phyloP scores from a whole-genome alignment of 768 basidiomycete genomes.

The Peribolospora baueri region DNA sequence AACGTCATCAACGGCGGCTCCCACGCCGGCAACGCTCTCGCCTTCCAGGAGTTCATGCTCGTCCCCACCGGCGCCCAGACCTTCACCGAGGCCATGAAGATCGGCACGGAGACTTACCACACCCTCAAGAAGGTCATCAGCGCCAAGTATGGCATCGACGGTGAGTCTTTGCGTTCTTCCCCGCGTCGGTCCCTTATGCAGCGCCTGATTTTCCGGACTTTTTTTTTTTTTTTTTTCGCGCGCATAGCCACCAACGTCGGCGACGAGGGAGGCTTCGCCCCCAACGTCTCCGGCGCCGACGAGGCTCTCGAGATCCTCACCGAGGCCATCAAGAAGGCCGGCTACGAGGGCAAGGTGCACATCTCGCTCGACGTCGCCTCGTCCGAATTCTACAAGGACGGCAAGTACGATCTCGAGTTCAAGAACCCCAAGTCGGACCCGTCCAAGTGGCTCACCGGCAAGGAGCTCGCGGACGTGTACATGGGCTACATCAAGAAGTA shows the following conservation, averaged over 20 bases:
- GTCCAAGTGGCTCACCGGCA: constrained; percentile 81
- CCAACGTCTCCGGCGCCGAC: constrained; percentile 88
- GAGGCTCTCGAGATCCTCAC: constrained; percentile 82
- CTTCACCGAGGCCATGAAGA: constrained; percentile 96
- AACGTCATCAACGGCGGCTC: constrained; percentile 99
- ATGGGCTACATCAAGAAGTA: constrained; percentile 66
- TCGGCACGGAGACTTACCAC: constrained; percentile 61
- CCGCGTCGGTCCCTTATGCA: neutral
- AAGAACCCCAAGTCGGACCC: constrained; percentile 99
- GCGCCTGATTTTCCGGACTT: neutral
- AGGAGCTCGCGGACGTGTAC: constrained; percentile 82
- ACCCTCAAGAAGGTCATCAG: constrained; percentile 97
- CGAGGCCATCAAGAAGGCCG: constrained; percentile 93
- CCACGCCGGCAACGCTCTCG: constrained; percentile 97
- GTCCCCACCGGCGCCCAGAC: constrained; percentile 72
- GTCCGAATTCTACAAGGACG: constrained; percentile 99
- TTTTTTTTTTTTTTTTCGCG: neutral
- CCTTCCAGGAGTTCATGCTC: constrained; percentile 99
- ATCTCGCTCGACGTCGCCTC: constrained; percentile 86
- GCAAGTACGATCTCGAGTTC: constrained; percentile 96
- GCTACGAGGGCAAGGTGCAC: constrained; percentile 95
- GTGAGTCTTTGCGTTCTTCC: constrained; percentile 25
- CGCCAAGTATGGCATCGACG: constrained; percentile 96
- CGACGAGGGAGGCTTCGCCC: constrained; percentile 98
- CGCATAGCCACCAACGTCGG: constrained; percentile 81